Evolutionary conservation across 2,329 filamentous ascomycete species (phyloP), one percentile per base, ranked within the genome.

Genomic region (Mycosphaerella arachidis): DNA sequence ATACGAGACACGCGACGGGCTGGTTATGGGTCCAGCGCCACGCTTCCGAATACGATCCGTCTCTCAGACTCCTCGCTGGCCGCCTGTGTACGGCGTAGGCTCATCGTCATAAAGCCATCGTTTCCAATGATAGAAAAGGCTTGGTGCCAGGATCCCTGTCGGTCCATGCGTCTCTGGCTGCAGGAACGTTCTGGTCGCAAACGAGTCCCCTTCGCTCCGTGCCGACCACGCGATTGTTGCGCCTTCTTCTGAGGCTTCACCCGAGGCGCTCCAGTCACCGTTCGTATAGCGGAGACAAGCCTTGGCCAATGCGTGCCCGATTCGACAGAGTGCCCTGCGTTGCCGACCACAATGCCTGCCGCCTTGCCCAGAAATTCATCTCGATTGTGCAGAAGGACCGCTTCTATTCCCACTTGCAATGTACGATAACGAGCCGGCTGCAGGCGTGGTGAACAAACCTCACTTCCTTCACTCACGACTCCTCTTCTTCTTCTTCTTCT

Each of bases 341-440:
- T n/a, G 27, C 46, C 10, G 46, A 48, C 20, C 37, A 46, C 37
- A 3, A 46, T 46, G 37, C 43, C 29, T 48, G 53, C 53, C 29
- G 33, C 53, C 43, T 18, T 29, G 20, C 37, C 37, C 43, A 20
- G 24, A 8, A 30, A 50, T 37, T 48, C 29, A 48, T 35, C 24
- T 56, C 53, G 53, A 56, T 35, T 48, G 45, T 33, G 27, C 30
- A n/a, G 43, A 33, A 37, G 29, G 43, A 48, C 43, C 53, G 43
- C 53, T 52, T 27, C 48, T 31, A 12, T 31, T 27, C 27, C 29
- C 48, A 33, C 48, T 18, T 31, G 20, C n/a, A 31, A 29, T 29
- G n/a, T 33, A 16, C 30, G n/a, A 30, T 35, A 20, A 35, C 16
- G n/a, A 12, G 5, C 50, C 30, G 16, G 33, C 9, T 20, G 35